Evolutionary conservation across 2,329 filamentous ascomycete species (phyloP).

Genomic region (Metarhizium album): DNA sequence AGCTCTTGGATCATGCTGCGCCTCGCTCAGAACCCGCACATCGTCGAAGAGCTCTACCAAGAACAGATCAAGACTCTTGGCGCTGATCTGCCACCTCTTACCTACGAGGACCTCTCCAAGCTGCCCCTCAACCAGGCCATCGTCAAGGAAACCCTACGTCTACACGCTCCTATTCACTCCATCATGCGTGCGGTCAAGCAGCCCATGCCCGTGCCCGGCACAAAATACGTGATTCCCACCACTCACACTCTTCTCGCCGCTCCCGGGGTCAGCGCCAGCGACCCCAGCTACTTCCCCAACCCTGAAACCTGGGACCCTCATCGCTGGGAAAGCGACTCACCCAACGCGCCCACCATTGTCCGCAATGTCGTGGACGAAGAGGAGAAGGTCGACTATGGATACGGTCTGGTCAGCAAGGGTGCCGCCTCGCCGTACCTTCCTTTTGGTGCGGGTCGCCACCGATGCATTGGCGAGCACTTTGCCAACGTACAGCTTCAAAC

Average conservation of each 20-base stretch:
- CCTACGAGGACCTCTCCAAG: constrained; percentile 66
- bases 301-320: constrained; percentile 80
- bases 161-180: constrained; percentile 89
- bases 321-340: constrained; percentile 66
- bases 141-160: constrained; percentile 82
- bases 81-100: constrained; percentile 60
- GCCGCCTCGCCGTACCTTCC: constrained; percentile 83
- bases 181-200: constrained; percentile 88
- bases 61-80: constrained; percentile 72
- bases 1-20: constrained; percentile 77
- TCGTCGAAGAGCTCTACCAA: constrained; percentile 70
- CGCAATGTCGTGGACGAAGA: constrained; percentile 41
- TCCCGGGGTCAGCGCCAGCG: constrained; percentile 68
- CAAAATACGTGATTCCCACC: constrained; percentile 71
- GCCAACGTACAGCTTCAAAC: constrained; percentile 87
- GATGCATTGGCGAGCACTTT: constrained; percentile 95
- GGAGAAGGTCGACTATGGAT: constrained; percentile 85
- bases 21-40: constrained; percentile 64
- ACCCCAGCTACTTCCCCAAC: constrained; percentile 68
- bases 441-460: constrained; percentile 84
- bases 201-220: constrained; percentile 74
- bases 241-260: constrained; percentile 75
- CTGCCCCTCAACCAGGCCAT: constrained; percentile 75
- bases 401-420: constrained; percentile 86
- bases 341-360: constrained; percentile 37